Evolutionary conservation across 768 basidiomycete genomes (phyloP).

Genomic region (Ephemerocybe angulata): DNA sequence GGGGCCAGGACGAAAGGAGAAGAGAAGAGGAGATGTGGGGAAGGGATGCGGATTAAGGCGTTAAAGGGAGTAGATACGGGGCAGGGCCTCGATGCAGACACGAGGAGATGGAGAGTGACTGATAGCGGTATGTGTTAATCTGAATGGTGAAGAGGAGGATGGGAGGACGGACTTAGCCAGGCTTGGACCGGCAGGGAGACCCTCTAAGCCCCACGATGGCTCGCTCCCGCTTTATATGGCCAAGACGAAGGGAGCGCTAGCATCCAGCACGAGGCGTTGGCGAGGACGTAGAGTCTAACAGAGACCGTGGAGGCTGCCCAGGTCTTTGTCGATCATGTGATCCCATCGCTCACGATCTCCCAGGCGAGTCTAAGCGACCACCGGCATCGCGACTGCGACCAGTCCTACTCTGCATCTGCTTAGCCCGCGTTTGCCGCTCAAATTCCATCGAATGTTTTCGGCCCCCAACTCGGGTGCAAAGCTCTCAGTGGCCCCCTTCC

Average conservation of each 20-base stretch:
- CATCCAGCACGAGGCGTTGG: slow-evolving; percentile 14
- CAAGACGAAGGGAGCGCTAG: slow-evolving; percentile 8
- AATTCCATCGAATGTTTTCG: background rate
- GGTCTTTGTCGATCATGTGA: background rate
- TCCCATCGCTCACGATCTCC: background rate
- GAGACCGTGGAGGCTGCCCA: background rate
- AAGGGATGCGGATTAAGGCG: slow-evolving; percentile 8
- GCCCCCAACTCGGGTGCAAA: background rate
- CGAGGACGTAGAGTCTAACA: background rate
- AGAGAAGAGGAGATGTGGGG: no score
- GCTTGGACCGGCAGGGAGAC: slow-evolving; percentile 4
- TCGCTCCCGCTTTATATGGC: slow-evolving; percentile 11
- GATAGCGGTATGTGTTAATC: slow-evolving; percentile 5
- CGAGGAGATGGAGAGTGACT: slow-evolving; percentile 13
- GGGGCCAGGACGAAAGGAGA: slow-evolving; percentile 4
- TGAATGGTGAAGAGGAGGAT: background rate
- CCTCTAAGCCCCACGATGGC: slow-evolving; percentile 7
- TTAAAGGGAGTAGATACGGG: background rate
- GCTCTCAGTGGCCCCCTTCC: background rate
- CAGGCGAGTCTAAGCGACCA: background rate
- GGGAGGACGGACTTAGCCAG: background rate
- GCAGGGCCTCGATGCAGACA: slow-evolving; percentile 8
- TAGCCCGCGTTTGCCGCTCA: background rate
- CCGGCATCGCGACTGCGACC: background rate
- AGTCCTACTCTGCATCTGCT: background rate